Percentiles rank a stretch among this genome's conserved stretches.
phyloP scores from a whole-genome alignment of 306 rosid genomes.

The Prunus salicina region DNA sequence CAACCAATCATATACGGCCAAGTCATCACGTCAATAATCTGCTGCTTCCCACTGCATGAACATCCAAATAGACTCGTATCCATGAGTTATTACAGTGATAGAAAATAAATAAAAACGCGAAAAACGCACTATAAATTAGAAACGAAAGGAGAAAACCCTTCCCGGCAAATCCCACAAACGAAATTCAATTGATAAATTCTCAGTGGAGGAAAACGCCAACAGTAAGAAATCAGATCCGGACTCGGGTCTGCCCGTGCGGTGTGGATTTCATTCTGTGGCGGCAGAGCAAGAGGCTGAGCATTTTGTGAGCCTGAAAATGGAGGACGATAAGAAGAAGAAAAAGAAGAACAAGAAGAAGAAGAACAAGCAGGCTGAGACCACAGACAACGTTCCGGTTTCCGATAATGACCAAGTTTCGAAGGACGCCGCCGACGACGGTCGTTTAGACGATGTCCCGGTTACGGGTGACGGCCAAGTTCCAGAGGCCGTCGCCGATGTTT shows the following conservation, averaged over 20 bases:
- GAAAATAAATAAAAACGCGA: not conserved
- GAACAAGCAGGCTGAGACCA: constrained; percentile 45
- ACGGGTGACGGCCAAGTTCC: constrained; percentile 26
- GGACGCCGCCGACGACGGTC: constrained; percentile 37
- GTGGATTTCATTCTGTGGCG: constrained; percentile 1
- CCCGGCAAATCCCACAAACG: not conserved
- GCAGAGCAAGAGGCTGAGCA: constrained; percentile 12
- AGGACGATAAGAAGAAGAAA: constrained; percentile 56
- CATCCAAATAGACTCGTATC: not conserved
- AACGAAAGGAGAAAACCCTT: not conserved
- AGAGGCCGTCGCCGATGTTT: constrained; percentile 14
- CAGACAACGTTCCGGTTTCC: constrained; percentile 30
- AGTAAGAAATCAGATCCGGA: constrained; percentile 3
- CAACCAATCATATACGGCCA: not conserved
- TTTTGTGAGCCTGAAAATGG: constrained; percentile 36
- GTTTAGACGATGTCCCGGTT: constrained; percentile 27
- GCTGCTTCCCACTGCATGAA: not conserved
- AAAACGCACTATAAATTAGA: not conserved
- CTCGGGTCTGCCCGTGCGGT: not conserved
- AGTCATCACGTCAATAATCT: not conserved
- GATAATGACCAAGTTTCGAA: constrained; percentile 29
- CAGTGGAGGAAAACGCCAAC: not conserved
- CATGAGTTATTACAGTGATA: not conserved
- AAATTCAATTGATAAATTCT: not conserved
- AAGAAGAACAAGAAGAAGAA: constrained; percentile 57